Evolutionary conservation across 2,329 filamentous ascomycete species (phyloP).

Genomic region (Pseudonectria buxi): DNA sequence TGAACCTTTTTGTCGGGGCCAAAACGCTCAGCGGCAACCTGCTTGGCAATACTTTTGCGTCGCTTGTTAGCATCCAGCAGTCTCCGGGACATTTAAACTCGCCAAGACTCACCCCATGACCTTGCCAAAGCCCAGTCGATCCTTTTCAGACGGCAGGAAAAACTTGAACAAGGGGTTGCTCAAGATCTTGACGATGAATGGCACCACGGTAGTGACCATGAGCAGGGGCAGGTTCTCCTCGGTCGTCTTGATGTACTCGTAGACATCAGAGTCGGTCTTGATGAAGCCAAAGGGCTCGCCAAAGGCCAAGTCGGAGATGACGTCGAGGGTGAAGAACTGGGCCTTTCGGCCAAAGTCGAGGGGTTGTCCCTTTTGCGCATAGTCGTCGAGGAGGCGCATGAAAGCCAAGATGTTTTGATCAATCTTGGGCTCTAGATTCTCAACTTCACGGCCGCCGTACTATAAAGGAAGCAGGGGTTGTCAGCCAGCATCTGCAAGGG

Average conservation of each 20-base stretch:
- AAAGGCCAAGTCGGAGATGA: constrained; percentile 45
- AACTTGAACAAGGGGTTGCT: constrained; percentile 33
- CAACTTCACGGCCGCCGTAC: constrained; percentile 49
- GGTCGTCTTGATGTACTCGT: constrained; percentile 39
- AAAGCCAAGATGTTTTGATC: constrained; percentile 41
- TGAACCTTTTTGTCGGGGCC: constrained; percentile 18
- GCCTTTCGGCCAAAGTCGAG: constrained; percentile 40
- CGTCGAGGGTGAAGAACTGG: constrained; percentile 47
- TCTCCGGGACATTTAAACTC: rapidly evolving
- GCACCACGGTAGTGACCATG: constrained; percentile 36
- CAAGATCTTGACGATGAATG: constrained; percentile 34
- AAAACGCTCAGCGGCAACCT: constrained; percentile 22
- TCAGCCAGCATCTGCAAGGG: not conserved
- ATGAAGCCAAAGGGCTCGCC: constrained; percentile 42
- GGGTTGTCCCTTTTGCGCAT: constrained; percentile 1
- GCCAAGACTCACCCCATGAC: constrained; percentile 35
- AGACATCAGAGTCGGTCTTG: constrained; percentile 37
- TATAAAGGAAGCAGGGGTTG: constrained; percentile 1
- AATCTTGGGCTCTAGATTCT: constrained; percentile 40
- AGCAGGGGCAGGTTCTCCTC: constrained; percentile 37
- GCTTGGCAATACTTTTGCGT: constrained; percentile 18
- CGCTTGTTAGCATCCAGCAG: not conserved
- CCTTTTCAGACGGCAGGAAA: constrained; percentile 34
- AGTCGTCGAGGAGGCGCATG: constrained; percentile 26
- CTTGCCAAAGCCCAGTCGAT: constrained; percentile 32